A percentile compares a stretch with the other conserved stretches of the same genome.
Conservation (phyloP, 164 flowering plant genomes). For the Macadamia integrifolia region DNA sequence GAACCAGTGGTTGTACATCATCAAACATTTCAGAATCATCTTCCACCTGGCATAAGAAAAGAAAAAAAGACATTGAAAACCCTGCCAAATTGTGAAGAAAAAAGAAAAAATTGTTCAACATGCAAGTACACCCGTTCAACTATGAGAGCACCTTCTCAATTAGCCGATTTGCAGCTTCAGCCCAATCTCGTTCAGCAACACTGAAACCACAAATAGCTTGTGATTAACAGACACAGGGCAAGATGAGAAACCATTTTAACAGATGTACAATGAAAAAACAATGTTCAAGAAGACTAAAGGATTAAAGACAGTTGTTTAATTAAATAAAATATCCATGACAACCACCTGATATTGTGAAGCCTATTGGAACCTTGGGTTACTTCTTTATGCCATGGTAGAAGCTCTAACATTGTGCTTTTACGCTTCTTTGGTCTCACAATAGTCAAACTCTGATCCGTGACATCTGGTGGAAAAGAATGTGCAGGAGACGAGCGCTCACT, state of each 20-base stretch:
- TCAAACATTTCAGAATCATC: slow-evolving; percentile 37
- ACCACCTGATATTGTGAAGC: slow-evolving; percentile 42
- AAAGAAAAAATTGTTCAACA: neutral
- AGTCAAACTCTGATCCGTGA: slow-evolving; percentile 21
- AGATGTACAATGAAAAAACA: neutral
- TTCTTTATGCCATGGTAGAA: slow-evolving; percentile 45
- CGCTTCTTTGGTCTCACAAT: slow-evolving; percentile 42
- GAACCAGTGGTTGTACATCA: slow-evolving; percentile 25
- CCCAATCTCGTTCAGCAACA: slow-evolving; percentile 47
- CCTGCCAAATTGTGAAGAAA: neutral
- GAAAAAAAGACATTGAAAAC: slow-evolving; percentile 5
- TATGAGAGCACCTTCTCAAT: slow-evolving; percentile 40
- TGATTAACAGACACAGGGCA: neutral
- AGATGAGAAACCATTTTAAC: neutral
- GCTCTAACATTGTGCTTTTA: slow-evolving; percentile 29
- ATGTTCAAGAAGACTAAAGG: neutral
- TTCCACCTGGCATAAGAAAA: slow-evolving; percentile 30
- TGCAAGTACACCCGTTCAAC: slow-evolving; percentile 1
- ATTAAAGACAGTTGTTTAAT: neutral
- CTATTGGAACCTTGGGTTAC: slow-evolving; percentile 23
- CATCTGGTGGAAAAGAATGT: slow-evolving; percentile 17
- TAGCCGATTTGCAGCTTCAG: slow-evolving; percentile 35
- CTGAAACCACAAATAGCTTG: slow-evolving; percentile 27
- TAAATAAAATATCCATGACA: neutral
- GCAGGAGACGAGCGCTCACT: slow-evolving; percentile 22